phyloP scores from a whole-genome alignment of 1,284 basidiomycete species.

The Rhodotorula glutinis region DNA sequence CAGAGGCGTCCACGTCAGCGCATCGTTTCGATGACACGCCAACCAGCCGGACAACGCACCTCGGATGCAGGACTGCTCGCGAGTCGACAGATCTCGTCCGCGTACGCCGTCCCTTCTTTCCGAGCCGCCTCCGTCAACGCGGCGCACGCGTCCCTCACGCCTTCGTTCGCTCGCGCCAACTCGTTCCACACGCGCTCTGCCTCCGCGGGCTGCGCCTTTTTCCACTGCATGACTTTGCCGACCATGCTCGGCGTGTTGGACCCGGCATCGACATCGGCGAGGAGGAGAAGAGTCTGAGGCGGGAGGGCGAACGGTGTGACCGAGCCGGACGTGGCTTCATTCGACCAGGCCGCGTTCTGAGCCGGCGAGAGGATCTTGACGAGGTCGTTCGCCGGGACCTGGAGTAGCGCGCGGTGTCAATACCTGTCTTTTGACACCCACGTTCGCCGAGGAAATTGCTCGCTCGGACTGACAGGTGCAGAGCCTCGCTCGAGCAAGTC shows the following conservation, averaged over 20 bases:
- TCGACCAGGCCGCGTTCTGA: conserved; percentile 64
- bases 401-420: too few relatives aligned
- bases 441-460: too few relatives aligned
- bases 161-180: conserved; percentile 23
- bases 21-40: accelerated
- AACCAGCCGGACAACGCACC: conserved; percentile 1
- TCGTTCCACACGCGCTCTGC: conserved; percentile 49
- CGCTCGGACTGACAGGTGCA: background rate
- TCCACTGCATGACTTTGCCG: conserved; percentile 82
- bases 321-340: conserved; percentile 49
- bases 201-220: conserved; percentile 59
- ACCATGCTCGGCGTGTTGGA: conserved; percentile 90
- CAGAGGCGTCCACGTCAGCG: background rate
- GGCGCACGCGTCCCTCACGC: conserved; percentile 12
- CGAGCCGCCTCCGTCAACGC: background rate
- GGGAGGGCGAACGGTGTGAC: conserved; percentile 73
- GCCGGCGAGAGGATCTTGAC: conserved; percentile 49
- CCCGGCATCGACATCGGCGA: conserved; percentile 90
- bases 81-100: background rate
- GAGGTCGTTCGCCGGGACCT: conserved; percentile 16
- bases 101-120: background rate
- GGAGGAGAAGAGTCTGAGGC: conserved; percentile 70
- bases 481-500: conserved; percentile 26
- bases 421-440: too few relatives aligned
- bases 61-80: background rate